Conservation (phyloP, 805 yeast genomes). For the Yarrowia hollandica region DNA sequence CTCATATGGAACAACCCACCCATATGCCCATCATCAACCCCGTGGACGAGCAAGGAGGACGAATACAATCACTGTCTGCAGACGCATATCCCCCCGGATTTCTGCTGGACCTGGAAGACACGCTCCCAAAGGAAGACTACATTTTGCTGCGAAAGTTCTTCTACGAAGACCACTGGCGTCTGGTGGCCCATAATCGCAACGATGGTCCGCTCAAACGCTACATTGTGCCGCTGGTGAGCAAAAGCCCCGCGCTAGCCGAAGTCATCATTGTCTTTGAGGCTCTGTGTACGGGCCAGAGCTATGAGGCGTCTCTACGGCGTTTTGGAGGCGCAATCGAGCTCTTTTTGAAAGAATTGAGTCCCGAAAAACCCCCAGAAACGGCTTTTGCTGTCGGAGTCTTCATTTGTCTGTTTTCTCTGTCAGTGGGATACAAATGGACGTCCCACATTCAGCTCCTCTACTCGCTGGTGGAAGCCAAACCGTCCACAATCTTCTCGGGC, state of each 20-base stretch:
- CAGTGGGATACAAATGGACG: constrained; percentile 29
- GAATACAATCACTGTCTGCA: constrained; percentile 3
- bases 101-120: constrained; percentile 7
- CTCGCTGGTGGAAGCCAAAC: constrained; percentile 16
- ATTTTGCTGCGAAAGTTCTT: constrained; percentile 9
- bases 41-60: constrained; percentile 3
- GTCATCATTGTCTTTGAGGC: constrained; percentile 19
- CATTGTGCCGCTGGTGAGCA: constrained; percentile 16
- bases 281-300: constrained; percentile 19
- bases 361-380: constrained; percentile 25
- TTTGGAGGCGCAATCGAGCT: constrained; percentile 26
- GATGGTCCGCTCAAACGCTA: constrained; percentile 18
- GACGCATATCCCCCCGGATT: constrained; percentile 24
- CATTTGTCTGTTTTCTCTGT: constrained; percentile 18
- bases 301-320: constrained; percentile 9
- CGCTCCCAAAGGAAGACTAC: constrained; percentile 17
- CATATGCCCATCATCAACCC: constrained; percentile 4
- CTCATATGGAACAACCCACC: neutral
- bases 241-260: constrained; percentile 15
- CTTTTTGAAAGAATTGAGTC: constrained; percentile 7
- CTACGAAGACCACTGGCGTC: constrained; percentile 27
- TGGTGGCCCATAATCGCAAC: constrained; percentile 20
- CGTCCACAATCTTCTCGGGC: constrained; percentile 10
- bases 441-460: constrained; percentile 19
- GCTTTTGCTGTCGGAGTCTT: constrained; percentile 26